These are phyloP conservation scores for Omphalea diandra DNA, from an alignment of 441 rosid species.

Conservation along the genomic window DNA sequence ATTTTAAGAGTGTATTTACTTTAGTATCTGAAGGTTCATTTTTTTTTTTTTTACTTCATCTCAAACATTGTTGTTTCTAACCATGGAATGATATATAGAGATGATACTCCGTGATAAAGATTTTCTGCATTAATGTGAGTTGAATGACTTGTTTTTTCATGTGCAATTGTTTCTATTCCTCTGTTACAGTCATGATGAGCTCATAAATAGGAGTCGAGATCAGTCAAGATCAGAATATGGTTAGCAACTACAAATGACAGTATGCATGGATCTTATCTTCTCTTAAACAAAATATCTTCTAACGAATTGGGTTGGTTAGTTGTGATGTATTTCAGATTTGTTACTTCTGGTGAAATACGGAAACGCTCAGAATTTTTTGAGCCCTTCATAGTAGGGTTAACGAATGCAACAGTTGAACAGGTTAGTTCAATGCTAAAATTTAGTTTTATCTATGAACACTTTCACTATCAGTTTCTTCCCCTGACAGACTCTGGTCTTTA, in stretches of 20 bases:
- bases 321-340: slow-evolving; percentile 99
- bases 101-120: background rate
- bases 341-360: slow-evolving; percentile 88
- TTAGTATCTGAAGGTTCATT: slow-evolving; percentile 1
- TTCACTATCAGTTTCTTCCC: background rate
- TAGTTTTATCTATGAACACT: background rate
- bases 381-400: slow-evolving; percentile 80
- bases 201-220: slow-evolving; percentile 77
- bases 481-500: background rate
- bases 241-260: slow-evolving; percentile 39
- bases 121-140: slow-evolving; percentile 12
- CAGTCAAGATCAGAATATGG: slow-evolving; percentile 89
- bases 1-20: background rate
- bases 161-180: slow-evolving; percentile 11
- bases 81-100: background rate
- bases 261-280: background rate
- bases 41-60: background rate
- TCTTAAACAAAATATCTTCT: slow-evolving; percentile 21
- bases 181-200: slow-evolving; percentile 66
- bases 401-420: slow-evolving; percentile 90
- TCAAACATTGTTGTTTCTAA: slow-evolving; percentile 6
- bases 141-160: background rate
- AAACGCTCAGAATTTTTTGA: slow-evolving; percentile 85
- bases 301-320: slow-evolving; percentile 61
- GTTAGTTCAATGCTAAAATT: slow-evolving; percentile 37